Base-by-base conservation (phyloP, 2,329 filamentous ascomycete species). In the Scytalidium lignicola region DNA sequence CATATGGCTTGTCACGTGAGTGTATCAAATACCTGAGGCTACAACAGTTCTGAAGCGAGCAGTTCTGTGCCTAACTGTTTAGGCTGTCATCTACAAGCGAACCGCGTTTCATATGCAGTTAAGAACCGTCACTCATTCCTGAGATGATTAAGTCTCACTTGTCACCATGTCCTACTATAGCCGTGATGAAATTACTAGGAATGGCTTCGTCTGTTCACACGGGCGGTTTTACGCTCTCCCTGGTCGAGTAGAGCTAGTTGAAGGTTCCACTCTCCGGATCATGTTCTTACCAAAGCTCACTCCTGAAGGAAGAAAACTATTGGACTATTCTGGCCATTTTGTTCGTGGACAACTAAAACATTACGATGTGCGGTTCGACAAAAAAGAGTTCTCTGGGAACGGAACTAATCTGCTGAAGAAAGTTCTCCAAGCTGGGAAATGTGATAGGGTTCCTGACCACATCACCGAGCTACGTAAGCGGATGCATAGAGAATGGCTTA, bases 361-460 rank as follows among this genome's bases (percentile, higher is more conserved):
- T 40, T 48, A 48, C 18, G 46, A 40, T 19, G 46, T 48, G 19
- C 15, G 23, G 37, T 42, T 48, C 10, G 46, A 48, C 40, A 37
- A 48, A 43, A 48, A 21, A 10, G 39, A 48, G 42, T 49, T 56
- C 45, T 44, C 42, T 28, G 37, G 44, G 32, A 29, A 26, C 29
- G 29, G 44, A 28, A 42, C 44, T 43, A 23, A 19, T 9, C 49
- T 64, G 3, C 49, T 56, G 20, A 49, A 55, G 43, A 43, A 48
- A 48, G 46, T 48, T 29, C 46, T 48, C 39, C 46, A 43, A 21
- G 46, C 46, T 39, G 46, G 46, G 39, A 48, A 48, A 43, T 48
- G 46, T 29, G 46, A 42, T 15, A 43, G 23, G 40, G 46, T 48
- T 43, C 46, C 46, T 15, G 46, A 48, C 22, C 20, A 48, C 18